Percentiles rank a stretch among this genome's conserved stretches.
phyloP scores from a whole-genome alignment of 192 early-diverging fungal genomes.

The Rhizoclosmatium sp. region DNA sequence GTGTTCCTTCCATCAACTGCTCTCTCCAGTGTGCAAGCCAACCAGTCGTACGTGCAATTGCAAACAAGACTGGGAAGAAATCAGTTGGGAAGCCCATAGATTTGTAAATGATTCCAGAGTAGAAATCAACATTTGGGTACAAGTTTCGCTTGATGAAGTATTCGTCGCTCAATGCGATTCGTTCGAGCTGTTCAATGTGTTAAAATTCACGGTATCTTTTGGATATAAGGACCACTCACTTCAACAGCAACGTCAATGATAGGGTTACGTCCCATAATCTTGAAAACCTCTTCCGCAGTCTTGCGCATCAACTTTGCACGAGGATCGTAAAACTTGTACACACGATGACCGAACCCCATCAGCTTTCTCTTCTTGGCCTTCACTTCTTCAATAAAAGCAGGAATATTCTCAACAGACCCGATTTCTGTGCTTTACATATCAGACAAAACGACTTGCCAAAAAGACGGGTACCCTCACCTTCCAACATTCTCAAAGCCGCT shows the following conservation, averaged over 20 bases:
- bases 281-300: slow-evolving; percentile 66
- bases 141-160: slow-evolving; percentile 71
- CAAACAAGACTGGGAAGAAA: slow-evolving; percentile 77
- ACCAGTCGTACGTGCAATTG: slow-evolving; percentile 61
- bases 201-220: not conserved
- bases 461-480: slow-evolving; percentile 17
- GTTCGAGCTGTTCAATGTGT: slow-evolving; percentile 48
- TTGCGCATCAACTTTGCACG: slow-evolving; percentile 68
- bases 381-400: slow-evolving; percentile 66
- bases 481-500: slow-evolving; percentile 47
- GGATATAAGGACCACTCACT: not conserved
- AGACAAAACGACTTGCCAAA: not conserved
- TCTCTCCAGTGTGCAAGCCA: slow-evolving; percentile 76
- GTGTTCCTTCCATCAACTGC: slow-evolving; percentile 58
- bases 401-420: slow-evolving; percentile 63
- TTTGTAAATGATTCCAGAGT: slow-evolving; percentile 68
- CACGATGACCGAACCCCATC: slow-evolving; percentile 66
- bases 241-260: slow-evolving; percentile 72
- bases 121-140: slow-evolving; percentile 71
- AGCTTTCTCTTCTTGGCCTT: slow-evolving; percentile 64
- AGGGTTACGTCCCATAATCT: slow-evolving; percentile 65
- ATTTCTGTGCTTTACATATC: slow-evolving; percentile 48
- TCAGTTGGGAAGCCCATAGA: slow-evolving; percentile 77
- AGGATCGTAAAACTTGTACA: slow-evolving; percentile 75
- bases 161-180: slow-evolving; percentile 64